phyloP scores from a whole-genome alignment of 1,284 basidiomycete species.

The Boletus coffeatus region DNA sequence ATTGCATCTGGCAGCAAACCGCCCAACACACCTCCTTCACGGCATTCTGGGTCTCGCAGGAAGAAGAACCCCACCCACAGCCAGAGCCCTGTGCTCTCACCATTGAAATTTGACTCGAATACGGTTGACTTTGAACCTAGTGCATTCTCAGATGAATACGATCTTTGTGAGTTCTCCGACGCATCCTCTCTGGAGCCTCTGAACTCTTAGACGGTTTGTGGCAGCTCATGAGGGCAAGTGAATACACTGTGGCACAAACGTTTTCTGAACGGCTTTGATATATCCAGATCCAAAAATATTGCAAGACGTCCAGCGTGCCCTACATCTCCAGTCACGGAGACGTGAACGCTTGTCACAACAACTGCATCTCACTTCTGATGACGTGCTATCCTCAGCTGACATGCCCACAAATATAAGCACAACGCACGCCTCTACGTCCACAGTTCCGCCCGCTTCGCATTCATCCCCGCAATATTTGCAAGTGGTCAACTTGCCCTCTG shows the following conservation, averaged over 20 bases:
- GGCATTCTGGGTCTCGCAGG: constrained; percentile 17
- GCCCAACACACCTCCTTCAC: constrained; percentile 15
- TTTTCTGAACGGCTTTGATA: constrained; percentile 12
- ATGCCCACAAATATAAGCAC: constrained; percentile 19
- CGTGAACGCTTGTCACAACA: constrained; percentile 51
- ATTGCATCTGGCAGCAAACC: constrained; percentile 12
- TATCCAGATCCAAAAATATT: constrained; percentile 60
- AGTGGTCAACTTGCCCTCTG: constrained; percentile 32
- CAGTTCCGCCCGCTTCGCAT: constrained; percentile 23
- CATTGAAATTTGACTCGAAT: constrained; percentile 22
- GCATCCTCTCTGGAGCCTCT: constrained; percentile 11
- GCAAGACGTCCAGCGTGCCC: constrained; percentile 68
- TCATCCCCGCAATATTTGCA: constrained; percentile 32
- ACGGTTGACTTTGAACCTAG: constrained; percentile 31
- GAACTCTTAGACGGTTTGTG: constrained; percentile 10
- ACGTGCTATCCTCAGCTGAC: constrained; percentile 21
- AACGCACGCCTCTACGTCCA: constrained; percentile 32
- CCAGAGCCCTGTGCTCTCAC: constrained; percentile 13
- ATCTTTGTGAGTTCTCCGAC: constrained; percentile 50
- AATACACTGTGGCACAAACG: constrained; percentile 6
- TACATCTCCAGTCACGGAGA: constrained; percentile 63
- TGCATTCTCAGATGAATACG: constrained; percentile 64
- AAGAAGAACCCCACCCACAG: constrained; percentile 16
- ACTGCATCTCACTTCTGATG: constrained; percentile 26
- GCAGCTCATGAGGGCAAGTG: constrained; percentile 62